Evolutionary conservation across 768 basidiomycete genomes (phyloP).

Genomic region (Suillus spraguei): DNA sequence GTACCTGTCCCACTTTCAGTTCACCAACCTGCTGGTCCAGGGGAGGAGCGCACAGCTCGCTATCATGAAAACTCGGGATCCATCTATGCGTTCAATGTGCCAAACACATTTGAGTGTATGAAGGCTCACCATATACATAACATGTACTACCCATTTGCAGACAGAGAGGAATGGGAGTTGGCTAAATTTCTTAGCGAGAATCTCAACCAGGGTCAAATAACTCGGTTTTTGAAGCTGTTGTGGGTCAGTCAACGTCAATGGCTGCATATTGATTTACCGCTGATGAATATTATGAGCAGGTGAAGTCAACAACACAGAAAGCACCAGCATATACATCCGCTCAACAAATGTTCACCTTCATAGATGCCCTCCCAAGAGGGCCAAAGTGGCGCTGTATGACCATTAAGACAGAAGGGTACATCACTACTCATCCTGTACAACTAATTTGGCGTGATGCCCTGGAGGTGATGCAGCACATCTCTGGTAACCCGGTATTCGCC

Average conservation of each 20-base stretch:
- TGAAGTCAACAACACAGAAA: not conserved
- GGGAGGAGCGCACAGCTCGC: not conserved
- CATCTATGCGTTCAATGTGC: not conserved
- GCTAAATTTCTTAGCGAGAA: not conserved
- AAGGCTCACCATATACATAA: not conserved
- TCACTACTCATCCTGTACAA: not conserved
- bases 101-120: not conserved
- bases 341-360: not conserved
- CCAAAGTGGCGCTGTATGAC: not conserved
- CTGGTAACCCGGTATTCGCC: not conserved
- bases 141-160: not conserved
- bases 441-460: not conserved
- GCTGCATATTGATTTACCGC: not conserved
- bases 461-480: not conserved
- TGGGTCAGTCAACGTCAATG: not conserved
- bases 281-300: not conserved
- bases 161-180: not conserved
- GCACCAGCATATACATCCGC: not conserved
- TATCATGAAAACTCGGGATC: not conserved
- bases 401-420: not conserved
- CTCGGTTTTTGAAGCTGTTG: not conserved
- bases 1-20: not conserved
- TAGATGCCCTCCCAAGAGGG: slow-evolving; percentile 1
- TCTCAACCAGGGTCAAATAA: not conserved
- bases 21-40: not conserved